Percentiles rank a stretch among this genome's conserved stretches.
Conservation (phyloP, 139 green algal genomes). For the Mesotaenium endlicherianum region DNA sequence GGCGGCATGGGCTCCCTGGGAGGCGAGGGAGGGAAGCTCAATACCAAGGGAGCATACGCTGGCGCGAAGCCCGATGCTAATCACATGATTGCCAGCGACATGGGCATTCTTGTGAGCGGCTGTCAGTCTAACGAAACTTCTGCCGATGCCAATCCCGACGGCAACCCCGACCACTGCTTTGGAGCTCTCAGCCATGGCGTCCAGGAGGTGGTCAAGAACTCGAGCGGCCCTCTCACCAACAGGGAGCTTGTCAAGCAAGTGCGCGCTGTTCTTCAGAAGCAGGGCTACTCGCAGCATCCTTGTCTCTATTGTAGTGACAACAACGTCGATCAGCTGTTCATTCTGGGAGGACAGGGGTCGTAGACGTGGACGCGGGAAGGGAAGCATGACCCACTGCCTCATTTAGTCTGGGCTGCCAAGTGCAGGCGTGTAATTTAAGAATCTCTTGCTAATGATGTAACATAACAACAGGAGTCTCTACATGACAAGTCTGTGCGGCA, state of each 20-base stretch:
- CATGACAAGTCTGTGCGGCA: no score
- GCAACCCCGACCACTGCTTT: background rate
- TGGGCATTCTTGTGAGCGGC: constrained; percentile 15
- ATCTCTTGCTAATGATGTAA: no score
- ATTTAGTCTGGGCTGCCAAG: no score
- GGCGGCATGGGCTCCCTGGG: no score
- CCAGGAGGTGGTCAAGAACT: background rate
- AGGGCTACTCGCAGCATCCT: constrained; percentile 2
- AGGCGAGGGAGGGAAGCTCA: background rate
- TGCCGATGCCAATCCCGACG: background rate
- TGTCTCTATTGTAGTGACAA: constrained; percentile 17
- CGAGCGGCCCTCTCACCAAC: background rate
- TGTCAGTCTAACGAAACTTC: constrained; percentile 20
- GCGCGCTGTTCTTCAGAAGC: background rate
- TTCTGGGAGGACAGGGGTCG: no score
- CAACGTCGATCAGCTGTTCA: background rate
- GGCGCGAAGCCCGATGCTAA: background rate
- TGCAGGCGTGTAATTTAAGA: no score
- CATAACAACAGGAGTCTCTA: no score
- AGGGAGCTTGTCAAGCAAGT: background rate
- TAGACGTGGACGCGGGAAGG: no score
- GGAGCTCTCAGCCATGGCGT: constrained; percentile 1
- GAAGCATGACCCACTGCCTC: no score
- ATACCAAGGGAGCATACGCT: background rate
- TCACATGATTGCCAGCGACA: background rate